These are phyloP conservation scores for Radiomyces spectabilis DNA, from an alignment of 192 early-diverging fungal species.

Conservation along the genomic window DNA sequence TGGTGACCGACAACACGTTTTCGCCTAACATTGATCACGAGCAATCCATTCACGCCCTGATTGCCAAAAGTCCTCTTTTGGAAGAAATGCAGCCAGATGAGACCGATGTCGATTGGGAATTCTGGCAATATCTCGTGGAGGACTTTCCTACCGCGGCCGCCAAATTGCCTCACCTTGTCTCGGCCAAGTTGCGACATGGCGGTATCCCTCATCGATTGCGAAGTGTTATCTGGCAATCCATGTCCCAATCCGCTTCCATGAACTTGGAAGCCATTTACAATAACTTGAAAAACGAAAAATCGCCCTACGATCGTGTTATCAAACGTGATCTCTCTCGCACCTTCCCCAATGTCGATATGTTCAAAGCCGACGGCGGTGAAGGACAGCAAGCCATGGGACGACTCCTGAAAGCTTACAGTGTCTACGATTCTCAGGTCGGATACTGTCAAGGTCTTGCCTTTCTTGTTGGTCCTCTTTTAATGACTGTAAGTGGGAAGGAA, in stretches of 20 bases:
- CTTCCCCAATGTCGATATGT: conserved; percentile 83
- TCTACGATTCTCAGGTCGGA: conserved; percentile 91
- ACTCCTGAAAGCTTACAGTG: conserved; percentile 86
- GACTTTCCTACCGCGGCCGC: conserved; percentile 66
- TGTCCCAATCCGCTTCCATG: conserved; percentile 75
- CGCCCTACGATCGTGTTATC: conserved; percentile 85
- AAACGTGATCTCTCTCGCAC: conserved; percentile 88
- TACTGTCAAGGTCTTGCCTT: conserved; percentile 98
- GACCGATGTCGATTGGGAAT: conserved; percentile 47
- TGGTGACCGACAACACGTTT: conserved; percentile 30
- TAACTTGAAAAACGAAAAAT: conserved; percentile 51
- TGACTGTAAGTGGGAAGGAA: conserved; percentile 57
- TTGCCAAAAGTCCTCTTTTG: conserved; percentile 3
- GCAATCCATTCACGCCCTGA: background rate
- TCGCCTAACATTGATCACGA: conserved; percentile 8
- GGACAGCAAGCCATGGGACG: conserved; percentile 85
- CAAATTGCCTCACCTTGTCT: conserved; percentile 61
- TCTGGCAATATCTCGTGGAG: conserved; percentile 78
- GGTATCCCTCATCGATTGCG: conserved; percentile 82
- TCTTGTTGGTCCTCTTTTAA: conserved; percentile 81
- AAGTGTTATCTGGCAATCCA: conserved; percentile 87
- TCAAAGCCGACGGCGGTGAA: conserved; percentile 66
- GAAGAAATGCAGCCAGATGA: too few species aligned
- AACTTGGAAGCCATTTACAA: conserved; percentile 77
- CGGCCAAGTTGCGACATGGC: conserved; percentile 56